These are phyloP conservation scores for Physcomitrellopsis africana DNA, from an alignment of 225 moss, liverwort and hornwort genomes.

Conservation along the genomic window DNA sequence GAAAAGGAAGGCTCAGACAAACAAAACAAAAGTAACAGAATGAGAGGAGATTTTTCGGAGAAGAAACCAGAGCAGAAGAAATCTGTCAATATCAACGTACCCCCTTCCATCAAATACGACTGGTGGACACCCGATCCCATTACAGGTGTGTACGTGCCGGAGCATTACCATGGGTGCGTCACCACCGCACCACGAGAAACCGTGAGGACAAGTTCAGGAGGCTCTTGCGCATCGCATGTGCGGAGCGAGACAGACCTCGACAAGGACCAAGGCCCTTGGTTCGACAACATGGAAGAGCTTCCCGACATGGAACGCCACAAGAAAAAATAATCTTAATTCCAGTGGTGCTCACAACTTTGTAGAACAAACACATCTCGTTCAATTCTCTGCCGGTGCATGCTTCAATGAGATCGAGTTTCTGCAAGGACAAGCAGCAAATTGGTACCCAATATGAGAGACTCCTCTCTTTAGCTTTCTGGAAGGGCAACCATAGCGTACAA, in stretches of 20 bases:
- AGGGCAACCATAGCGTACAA: background rate
- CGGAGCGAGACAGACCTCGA: conserved; percentile 31
- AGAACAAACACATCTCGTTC: background rate
- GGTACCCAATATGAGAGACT: background rate
- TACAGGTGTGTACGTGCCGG: conserved; percentile 30
- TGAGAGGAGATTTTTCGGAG: conserved; percentile 11
- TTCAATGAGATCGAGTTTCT: background rate
- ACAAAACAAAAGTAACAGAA: background rate
- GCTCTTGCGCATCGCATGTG: conserved; percentile 15
- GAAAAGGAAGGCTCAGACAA: background rate
- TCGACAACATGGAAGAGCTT: conserved; percentile 43
- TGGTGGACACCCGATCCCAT: conserved; percentile 36
- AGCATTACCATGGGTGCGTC: conserved; percentile 23
- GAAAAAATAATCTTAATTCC: conserved; percentile 11
- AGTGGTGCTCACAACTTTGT: no score
- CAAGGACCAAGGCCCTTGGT: conserved; percentile 32
- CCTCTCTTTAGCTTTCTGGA: background rate
- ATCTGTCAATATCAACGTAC: conserved; percentile 2
- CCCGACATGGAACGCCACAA: conserved; percentile 44
- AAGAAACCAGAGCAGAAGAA: conserved; percentile 19
- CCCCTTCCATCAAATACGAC: conserved; percentile 21
- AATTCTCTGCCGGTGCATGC: background rate
- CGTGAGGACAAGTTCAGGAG: background rate
- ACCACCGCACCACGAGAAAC: conserved; percentile 10
- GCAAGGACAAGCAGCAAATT: background rate